These are phyloP conservation scores for Inonotus obliquus DNA, from an alignment of 1,284 basidiomycete species.

Conservation along the genomic window DNA sequence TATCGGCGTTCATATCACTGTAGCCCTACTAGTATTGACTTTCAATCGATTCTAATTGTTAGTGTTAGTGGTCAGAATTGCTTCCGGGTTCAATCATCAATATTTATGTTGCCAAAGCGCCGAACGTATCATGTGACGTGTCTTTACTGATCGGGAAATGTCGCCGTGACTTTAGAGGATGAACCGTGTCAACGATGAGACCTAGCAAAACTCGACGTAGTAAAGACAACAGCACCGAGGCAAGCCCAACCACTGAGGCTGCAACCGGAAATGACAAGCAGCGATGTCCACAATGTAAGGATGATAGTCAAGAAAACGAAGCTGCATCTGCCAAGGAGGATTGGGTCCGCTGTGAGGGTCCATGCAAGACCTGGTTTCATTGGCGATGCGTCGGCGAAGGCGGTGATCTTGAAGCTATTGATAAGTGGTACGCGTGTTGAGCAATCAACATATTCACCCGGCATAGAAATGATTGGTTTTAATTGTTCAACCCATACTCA, in stretches of 20 bases:
- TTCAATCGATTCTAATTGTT: not conserved
- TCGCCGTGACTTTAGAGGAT: not conserved
- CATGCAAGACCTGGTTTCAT: constrained; percentile 75
- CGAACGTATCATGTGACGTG: not conserved
- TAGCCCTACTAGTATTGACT: not conserved
- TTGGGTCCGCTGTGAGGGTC: constrained; percentile 47
- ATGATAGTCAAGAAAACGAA: constrained; percentile 8
- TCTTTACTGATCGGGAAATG: not conserved
- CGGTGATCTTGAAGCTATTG: constrained; percentile 53
- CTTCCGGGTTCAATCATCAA: not conserved
- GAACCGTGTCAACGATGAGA: constrained; percentile 3
- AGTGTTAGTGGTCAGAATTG: not conserved
- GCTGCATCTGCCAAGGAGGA: constrained; percentile 15
- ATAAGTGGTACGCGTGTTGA: constrained; percentile 45
- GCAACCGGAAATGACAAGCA: constrained; percentile 11
- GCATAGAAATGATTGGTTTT: not conserved
- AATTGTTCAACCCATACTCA: constrained; percentile 25
- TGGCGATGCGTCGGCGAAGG: constrained; percentile 74
- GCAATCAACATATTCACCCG: not conserved
- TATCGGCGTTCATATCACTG: not conserved
- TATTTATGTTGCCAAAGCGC: not conserved
- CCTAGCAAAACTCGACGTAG: not conserved
- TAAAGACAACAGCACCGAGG: not conserved
- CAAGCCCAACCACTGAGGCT: not conserved
- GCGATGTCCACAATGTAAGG: constrained; percentile 20